A percentile compares a stretch with the other conserved stretches of the same genome.
Conservation (phyloP, 108 stramenopile species). For the Cyclotella baltica region DNA sequence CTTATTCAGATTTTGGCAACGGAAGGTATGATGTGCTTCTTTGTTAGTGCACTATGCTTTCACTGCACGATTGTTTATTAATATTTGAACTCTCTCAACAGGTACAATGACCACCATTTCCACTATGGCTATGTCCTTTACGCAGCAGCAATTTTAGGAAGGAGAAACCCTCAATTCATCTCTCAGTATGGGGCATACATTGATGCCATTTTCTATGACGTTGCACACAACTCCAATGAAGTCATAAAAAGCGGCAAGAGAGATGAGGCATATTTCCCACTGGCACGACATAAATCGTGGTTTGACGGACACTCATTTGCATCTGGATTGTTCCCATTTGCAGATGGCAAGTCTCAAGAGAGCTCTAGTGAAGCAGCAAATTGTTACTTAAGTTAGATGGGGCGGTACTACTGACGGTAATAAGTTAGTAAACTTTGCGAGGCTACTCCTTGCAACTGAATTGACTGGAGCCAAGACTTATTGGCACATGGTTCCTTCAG, state of each 20-base stretch:
- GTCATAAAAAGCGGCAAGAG: slow-evolving; percentile 37
- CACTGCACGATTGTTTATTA: background rate
- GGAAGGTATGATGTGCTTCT: slow-evolving; percentile 6
- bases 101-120: slow-evolving; percentile 77
- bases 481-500: slow-evolving; percentile 86
- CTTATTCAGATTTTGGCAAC: slow-evolving; percentile 55
- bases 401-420: slow-evolving; percentile 54
- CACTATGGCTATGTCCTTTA: slow-evolving; percentile 79
- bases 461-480: slow-evolving; percentile 88
- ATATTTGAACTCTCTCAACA: background rate
- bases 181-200: slow-evolving; percentile 67
- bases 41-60: background rate
- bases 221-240: slow-evolving; percentile 74
- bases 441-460: slow-evolving; percentile 86
- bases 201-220: slow-evolving; percentile 79
- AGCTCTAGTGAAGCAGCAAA: slow-evolving; percentile 96
- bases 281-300: slow-evolving; percentile 86
- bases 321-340: slow-evolving; percentile 86
- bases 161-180: slow-evolving; percentile 66
- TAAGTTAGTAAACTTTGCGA: slow-evolving; percentile 69
- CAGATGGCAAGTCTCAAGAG: slow-evolving; percentile 96
- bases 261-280: slow-evolving; percentile 70
- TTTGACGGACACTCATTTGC: slow-evolving; percentile 92
- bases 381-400: slow-evolving; percentile 90
- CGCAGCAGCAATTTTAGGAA: slow-evolving; percentile 79